These are phyloP conservation scores for Daldinia sp. DNA, from an alignment of 2,329 filamentous ascomycete species.

Conservation along the genomic window DNA sequence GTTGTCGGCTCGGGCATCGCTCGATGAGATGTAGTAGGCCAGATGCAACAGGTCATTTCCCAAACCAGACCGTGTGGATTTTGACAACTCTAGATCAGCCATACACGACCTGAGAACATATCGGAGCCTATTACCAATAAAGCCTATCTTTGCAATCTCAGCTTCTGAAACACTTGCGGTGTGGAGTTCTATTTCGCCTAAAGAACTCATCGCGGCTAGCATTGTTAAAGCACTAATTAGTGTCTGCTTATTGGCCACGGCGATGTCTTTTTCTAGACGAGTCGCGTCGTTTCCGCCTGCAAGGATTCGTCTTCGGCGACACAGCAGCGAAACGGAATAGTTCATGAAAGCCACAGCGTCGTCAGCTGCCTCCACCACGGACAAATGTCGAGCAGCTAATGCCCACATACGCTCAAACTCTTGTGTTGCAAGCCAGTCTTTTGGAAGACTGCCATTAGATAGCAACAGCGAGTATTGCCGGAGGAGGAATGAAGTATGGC, in stretches of 20 bases:
- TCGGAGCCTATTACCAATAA: conserved; percentile 45
- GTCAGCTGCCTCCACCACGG: conserved; percentile 48
- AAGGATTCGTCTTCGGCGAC: conserved; percentile 37
- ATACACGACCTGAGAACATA: conserved; percentile 51
- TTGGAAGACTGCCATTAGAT: conserved; percentile 52
- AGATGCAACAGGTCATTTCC: conserved; percentile 44
- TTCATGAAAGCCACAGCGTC: conserved; percentile 56
- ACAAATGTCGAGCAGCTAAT: conserved; percentile 53
- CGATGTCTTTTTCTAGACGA: conserved; percentile 42
- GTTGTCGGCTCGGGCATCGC: conserved; percentile 23
- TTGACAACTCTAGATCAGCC: conserved; percentile 38
- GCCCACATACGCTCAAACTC: conserved; percentile 59
- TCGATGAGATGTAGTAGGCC: conserved; percentile 46
- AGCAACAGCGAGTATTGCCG: conserved; percentile 56
- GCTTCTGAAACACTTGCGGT: conserved; percentile 28
- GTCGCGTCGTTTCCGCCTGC: conserved; percentile 21
- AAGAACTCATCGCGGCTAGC: conserved; percentile 51
- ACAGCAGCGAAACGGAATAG: conserved; percentile 53
- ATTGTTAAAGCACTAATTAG: conserved; percentile 58
- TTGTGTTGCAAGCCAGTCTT: conserved; percentile 59
- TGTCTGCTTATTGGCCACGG: conserved; percentile 51
- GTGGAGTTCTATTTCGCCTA: conserved; percentile 46
- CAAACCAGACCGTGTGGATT: conserved; percentile 29
- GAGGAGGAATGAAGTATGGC: conserved; percentile 53
- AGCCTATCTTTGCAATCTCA: conserved; percentile 38